Base-by-base conservation (phyloP, 306 rosid genomes). In the Alnus glutinosa region DNA sequence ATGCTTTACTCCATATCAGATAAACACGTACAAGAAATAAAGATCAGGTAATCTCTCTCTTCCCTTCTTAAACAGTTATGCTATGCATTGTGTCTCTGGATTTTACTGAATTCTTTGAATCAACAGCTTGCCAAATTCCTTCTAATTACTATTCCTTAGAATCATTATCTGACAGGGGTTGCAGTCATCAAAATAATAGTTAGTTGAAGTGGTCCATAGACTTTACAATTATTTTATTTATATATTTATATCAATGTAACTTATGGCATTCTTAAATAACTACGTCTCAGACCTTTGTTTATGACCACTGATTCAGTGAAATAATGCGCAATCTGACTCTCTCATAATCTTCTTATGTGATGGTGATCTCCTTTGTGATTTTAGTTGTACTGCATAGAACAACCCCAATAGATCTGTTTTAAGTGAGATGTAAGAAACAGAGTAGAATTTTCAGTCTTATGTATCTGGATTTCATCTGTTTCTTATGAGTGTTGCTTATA, bases 1-100 rank as follows among this genome's bases (percentile, higher is more conserved):
- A 85, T 93, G 98, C 87, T 93, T 46, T 93, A 93, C 90, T 90
- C 98, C 13, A 93, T 93, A 78, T 87, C 95, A 13, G 98, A 93
- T 86, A 90, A 87, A 79, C 77, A 89, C 79, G 95, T 93, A 64
- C 98, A 93, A 74, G 98, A 93, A 82, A 93, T 93, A 80, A 93
- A 93, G 80, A 93, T 93, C 80, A 91, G 98, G 98, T 93, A 85
- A 75, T 14, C 59, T 66, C 66, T 70, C 47, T 13, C 18, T 59
- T 18, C 10, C 68, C 47, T 42, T 44, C 28, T 39, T 3, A 42
- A 39, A 42, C 50, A 67, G 72, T 42, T 39, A 15, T 66, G 71
- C 50, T 66, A 36, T 2, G 7, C 7, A 5, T 32, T 16, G 30
- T 37, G 49, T 66, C 15, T 68, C 3, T n/a, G 51, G 42, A 68